Conservation (phyloP, 192 early-diverging fungal species). For the Spizellomyces punctatus region DNA sequence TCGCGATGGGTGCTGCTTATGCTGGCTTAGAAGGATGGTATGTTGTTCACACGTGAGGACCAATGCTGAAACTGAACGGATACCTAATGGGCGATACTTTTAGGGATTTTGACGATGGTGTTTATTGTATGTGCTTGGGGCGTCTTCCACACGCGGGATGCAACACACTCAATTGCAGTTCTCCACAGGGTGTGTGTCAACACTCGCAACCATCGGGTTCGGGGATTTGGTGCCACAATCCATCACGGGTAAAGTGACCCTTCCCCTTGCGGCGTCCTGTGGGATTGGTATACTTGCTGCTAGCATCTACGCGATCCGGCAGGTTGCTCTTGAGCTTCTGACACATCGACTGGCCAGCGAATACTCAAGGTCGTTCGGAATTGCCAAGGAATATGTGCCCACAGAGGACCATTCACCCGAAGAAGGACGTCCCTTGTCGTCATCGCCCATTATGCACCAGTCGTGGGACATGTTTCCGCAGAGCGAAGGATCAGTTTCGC, state of each 20-base stretch:
- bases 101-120: slow-evolving; percentile 46
- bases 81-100: neutral
- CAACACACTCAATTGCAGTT: too few species aligned
- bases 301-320: slow-evolving; percentile 48
- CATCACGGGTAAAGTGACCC: slow-evolving; percentile 26
- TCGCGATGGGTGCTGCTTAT: slow-evolving; percentile 35
- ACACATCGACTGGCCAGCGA: slow-evolving; percentile 44
- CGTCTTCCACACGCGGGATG: neutral
- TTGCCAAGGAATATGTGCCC: slow-evolving; percentile 27
- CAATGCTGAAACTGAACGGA: neutral
- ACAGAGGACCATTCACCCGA: neutral
- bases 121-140: slow-evolving; percentile 31
- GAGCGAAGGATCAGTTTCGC: neutral
- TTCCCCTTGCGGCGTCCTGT: slow-evolving; percentile 35
- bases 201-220: slow-evolving; percentile 54
- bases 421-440: neutral
- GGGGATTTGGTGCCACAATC: slow-evolving; percentile 49
- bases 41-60: neutral
- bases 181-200: slow-evolving; percentile 30
- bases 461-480: too few species aligned
- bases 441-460: too few species aligned
- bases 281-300: slow-evolving; percentile 46
- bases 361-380: slow-evolving; percentile 42
- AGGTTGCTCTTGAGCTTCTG: slow-evolving; percentile 51
- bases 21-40: slow-evolving; percentile 46